Conservation (phyloP, 2,329 filamentous ascomycete genomes). For the Microdochium bolleyi region DNA sequence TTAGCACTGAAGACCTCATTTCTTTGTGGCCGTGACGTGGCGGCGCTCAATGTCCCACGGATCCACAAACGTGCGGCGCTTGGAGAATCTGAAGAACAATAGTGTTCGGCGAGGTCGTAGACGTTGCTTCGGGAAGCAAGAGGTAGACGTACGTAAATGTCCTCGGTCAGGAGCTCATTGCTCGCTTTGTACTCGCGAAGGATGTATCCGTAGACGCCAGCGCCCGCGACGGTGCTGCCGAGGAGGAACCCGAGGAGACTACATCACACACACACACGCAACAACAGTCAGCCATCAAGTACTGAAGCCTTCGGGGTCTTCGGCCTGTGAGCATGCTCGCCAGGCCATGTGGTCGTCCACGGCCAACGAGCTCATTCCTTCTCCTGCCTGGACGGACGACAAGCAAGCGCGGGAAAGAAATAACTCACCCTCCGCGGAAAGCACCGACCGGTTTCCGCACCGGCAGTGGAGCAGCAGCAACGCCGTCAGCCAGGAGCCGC, state of each 20-base stretch:
- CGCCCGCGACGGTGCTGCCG: conserved; percentile 71
- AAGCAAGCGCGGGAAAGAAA: not conserved
- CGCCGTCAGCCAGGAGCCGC: conserved; percentile 28
- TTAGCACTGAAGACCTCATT: conserved; percentile 6
- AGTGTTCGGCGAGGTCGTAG: conserved; percentile 1
- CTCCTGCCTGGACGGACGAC: not conserved
- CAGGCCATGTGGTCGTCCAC: too few species aligned
- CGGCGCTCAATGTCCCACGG: too few species aligned
- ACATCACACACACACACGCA: too few species aligned
- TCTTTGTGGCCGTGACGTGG: conserved; percentile 1
- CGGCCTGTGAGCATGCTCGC: too few species aligned
- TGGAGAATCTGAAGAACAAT: too few species aligned
- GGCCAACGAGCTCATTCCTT: too few species aligned
- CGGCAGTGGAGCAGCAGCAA: conserved; percentile 39
- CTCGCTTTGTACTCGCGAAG: conserved; percentile 88
- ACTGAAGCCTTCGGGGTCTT: too few species aligned
- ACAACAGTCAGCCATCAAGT: too few species aligned
- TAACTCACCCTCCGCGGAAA: conserved; percentile 51
- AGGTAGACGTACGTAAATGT: conserved; percentile 76
- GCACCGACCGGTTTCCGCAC: conserved; percentile 51
- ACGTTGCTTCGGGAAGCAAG: conserved; percentile 10
- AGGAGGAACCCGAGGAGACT: conserved; percentile 90
- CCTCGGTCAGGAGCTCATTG: conserved; percentile 88
- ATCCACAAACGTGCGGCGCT: too few species aligned
- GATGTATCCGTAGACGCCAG: conserved; percentile 84